Evolutionary conservation across 148 eudicot genomes (phyloP), one percentile per base, ranked within the genome.

Genomic region (Pharnaceum exiguum): DNA sequence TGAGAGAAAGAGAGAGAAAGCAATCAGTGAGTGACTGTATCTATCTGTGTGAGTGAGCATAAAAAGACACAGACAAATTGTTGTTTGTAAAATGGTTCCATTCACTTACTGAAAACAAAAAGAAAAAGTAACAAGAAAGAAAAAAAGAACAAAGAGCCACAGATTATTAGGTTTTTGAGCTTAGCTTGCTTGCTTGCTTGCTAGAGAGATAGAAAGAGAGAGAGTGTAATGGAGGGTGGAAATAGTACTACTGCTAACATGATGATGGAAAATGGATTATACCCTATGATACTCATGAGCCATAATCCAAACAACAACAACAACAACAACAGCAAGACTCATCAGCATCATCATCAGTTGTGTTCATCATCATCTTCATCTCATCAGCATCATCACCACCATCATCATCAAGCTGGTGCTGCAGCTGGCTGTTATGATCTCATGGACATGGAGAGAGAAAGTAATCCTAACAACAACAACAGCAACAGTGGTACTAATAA

Each of bases 241-340:
- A 73, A 68, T 63, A 67, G 66, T 54, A 38, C 62, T 52, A 24
- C 5, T 60, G 22, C 64, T 2, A 56, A 71, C 57, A 60, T 82
- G 70, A 79, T 73, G 80, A 75, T 51, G 79, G 69, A 78, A 61
- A 62, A 77, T 74, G 83, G 85, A 61, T 63, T 77, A 36, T 73
- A 71, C 44, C 74, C 81, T 37, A 74, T 74, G 71, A 75, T 71
- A n/a, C n/a, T n/a, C 59, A 84, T 84, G 72, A 73, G 77, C 2
- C 50, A 45, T 28, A n/a, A 33, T 29, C 22, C 36, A 46, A 59
- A 69, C 40, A 73, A 68, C 7, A 47, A 62, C 55, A 70, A 63
- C 15, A 46, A 48, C 39, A 67, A 16, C 25, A 7, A 36, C 24
- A 31, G 30, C 7, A 64, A 44, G 27, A 55, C n/a, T 11, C 55